These are phyloP conservation scores for Anthracocystis walkeri DNA, from an alignment of 1,284 basidiomycete species.

Conservation along the genomic window DNA sequence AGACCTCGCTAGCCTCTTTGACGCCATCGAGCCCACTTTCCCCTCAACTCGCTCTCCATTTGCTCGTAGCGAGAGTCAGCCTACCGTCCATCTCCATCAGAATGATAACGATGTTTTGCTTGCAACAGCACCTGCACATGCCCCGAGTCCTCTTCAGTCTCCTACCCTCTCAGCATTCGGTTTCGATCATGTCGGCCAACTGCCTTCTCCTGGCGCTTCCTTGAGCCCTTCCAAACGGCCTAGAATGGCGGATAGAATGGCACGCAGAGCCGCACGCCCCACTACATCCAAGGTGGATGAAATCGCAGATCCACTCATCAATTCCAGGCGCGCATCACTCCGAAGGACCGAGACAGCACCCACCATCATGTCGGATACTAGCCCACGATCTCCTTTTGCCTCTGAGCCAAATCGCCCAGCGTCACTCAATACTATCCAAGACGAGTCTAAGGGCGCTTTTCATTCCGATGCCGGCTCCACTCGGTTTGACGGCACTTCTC, in stretches of 20 bases:
- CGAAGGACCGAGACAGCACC: conserved; percentile 44
- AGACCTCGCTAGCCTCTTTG: conserved; percentile 43
- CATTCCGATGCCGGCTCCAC: conserved; percentile 21
- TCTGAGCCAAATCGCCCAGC: not conserved
- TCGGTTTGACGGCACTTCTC: conserved; percentile 10
- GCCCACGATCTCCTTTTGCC: not conserved
- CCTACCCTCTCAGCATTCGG: conserved; percentile 12
- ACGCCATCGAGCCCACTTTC: conserved; percentile 35
- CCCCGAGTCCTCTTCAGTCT: conserved; percentile 25
- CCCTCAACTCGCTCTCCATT: conserved; percentile 30
- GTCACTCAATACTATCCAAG: conserved; percentile 3
- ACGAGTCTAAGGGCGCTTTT: conserved; percentile 3
- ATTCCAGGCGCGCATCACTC: conserved; percentile 24
- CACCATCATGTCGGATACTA: conserved; percentile 9
- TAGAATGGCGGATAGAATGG: conserved; percentile 48
- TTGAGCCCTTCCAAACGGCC: conserved; percentile 40
- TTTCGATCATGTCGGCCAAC: conserved; percentile 6
- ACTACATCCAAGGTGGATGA: conserved; percentile 24
- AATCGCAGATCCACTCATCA: conserved; percentile 16
- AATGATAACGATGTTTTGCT: conserved; percentile 5
- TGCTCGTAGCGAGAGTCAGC: conserved; percentile 42
- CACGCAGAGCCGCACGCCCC: conserved; percentile 21
- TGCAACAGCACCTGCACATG: not conserved
- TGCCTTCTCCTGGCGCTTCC: conserved; percentile 16
- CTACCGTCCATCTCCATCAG: conserved; percentile 17